A percentile compares a stretch with the other conserved stretches of the same genome.
phyloP scores from a whole-genome alignment of 2,329 filamentous ascomycete genomes.

The Coleophoma cylindrospora region DNA sequence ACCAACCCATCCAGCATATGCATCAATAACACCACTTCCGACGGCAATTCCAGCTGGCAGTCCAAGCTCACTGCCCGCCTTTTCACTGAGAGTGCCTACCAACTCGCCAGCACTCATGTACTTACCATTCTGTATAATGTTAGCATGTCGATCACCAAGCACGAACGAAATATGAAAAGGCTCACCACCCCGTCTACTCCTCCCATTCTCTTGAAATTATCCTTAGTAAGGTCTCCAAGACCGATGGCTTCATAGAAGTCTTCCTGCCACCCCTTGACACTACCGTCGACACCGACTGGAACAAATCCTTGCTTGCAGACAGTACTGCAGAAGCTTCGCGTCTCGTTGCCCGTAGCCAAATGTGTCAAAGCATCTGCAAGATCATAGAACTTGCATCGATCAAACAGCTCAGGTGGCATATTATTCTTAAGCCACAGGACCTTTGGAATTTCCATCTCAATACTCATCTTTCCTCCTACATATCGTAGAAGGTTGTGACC shows the following conservation, averaged over 20 bases:
- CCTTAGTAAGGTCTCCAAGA: slow-evolving; percentile 74
- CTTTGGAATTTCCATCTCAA: slow-evolving; percentile 99
- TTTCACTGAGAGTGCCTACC: slow-evolving; percentile 78
- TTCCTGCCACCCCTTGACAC: slow-evolving; percentile 96
- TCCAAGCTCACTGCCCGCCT: slow-evolving; percentile 77
- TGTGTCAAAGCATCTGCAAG: slow-evolving; percentile 90
- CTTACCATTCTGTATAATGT: slow-evolving; percentile 67
- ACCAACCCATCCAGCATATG: slow-evolving; percentile 97
- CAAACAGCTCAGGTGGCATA: slow-evolving; percentile 89
- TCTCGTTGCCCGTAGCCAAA: slow-evolving; percentile 87
- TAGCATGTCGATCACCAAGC: slow-evolving; percentile 9
- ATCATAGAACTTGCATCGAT: slow-evolving; percentile 95
- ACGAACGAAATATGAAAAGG: slow-evolving; percentile 33
- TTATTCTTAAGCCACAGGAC: slow-evolving; percentile 98
- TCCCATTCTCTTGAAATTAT: slow-evolving; percentile 89
- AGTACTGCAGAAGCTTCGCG: slow-evolving; percentile 88
- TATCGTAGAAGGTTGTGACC: slow-evolving; percentile 91
- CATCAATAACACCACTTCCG: slow-evolving; percentile 95
- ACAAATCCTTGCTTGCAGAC: slow-evolving; percentile 98
- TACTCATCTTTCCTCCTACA: slow-evolving; percentile 96
- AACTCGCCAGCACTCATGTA: slow-evolving; percentile 91
- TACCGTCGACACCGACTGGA: slow-evolving; percentile 94
- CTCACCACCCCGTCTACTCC: slow-evolving; percentile 92
- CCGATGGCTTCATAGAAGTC: slow-evolving; percentile 88
- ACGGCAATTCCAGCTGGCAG: slow-evolving; percentile 84